phyloP scores from a whole-genome alignment of 177 flowering plant genomes.

The Vitis hybrid region DNA sequence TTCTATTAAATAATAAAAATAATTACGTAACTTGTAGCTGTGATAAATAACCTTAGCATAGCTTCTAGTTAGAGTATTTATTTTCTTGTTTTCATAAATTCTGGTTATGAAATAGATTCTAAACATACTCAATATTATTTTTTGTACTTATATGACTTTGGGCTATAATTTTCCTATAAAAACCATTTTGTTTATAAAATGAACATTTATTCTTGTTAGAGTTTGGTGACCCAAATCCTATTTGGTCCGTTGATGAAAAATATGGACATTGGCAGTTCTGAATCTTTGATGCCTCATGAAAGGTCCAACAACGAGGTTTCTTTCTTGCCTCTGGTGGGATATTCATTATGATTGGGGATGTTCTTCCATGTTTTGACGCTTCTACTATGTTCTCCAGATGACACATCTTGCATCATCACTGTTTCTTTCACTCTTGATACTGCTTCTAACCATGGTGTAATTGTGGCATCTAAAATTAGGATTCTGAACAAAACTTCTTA shows the following conservation, averaged over 20 bases:
- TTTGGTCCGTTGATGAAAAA: conserved; percentile 22
- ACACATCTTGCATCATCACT: conserved; percentile 82
- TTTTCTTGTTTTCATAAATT: too few relatives aligned
- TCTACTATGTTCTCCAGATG: conserved; percentile 70
- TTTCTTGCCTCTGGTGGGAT: conserved; percentile 67
- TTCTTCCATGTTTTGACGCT: conserved; percentile 96
- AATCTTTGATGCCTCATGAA: conserved; percentile 23
- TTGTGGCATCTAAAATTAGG: conserved; percentile 72
- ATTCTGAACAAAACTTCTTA: conserved; percentile 30
- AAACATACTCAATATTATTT: too few relatives aligned
- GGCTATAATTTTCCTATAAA: too few relatives aligned
- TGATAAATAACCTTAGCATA: too few relatives aligned
- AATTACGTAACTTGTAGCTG: too few relatives aligned
- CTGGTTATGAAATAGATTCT: too few relatives aligned
- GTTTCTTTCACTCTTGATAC: conserved; percentile 94
- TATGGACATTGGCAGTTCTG: conserved; percentile 27
- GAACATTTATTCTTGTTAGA: too few relatives aligned
- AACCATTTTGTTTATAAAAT: too few relatives aligned
- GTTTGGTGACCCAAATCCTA: too few relatives aligned
- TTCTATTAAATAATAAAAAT: too few relatives aligned
- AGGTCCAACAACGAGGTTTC: conserved; percentile 29
- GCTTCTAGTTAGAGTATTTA: too few relatives aligned
- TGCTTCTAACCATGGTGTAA: conserved; percentile 96
- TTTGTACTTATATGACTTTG: too few relatives aligned
- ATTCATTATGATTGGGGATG: conserved; percentile 98